phyloP scores from a whole-genome alignment of 2,329 filamentous ascomycete species.

The Atkinsonella hypoxylon region DNA sequence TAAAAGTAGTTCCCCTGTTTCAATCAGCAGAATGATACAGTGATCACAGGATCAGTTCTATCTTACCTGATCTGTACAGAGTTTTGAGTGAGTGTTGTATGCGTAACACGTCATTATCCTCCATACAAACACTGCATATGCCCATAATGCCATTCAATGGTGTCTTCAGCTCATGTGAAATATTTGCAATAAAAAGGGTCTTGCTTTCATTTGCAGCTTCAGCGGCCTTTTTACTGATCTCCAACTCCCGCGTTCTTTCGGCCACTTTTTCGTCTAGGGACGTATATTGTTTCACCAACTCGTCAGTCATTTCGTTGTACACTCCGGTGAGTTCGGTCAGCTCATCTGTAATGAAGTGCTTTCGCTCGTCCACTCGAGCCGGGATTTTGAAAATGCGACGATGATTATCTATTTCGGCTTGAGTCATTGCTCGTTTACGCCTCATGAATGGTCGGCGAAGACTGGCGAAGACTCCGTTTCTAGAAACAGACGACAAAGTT shows the following conservation, averaged over 20 bases:
- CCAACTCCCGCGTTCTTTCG: conserved; percentile 71
- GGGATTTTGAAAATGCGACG: conserved; percentile 69
- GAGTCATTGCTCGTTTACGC: conserved; percentile 17
- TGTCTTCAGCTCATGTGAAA: conserved; percentile 78
- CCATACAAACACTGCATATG: conserved; percentile 88
- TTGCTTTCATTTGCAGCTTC: conserved; percentile 96
- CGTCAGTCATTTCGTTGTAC: conserved; percentile 91
- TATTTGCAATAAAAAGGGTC: conserved; percentile 94
- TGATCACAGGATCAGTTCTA: neutral
- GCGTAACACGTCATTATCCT: conserved; percentile 66
- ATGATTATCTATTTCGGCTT: conserved; percentile 19
- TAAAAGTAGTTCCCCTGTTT: conserved; percentile 55
- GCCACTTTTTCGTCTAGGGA: conserved; percentile 74
- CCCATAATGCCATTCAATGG: conserved; percentile 92
- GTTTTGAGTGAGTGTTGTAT: conserved; percentile 78
- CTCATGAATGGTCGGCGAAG: conserved; percentile 26
- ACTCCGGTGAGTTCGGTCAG: conserved; percentile 70
- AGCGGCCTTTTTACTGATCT: conserved; percentile 81
- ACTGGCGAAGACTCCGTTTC: conserved; percentile 27
- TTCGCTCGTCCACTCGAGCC: conserved; percentile 63
- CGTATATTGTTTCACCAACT: conserved; percentile 76
- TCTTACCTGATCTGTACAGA: conserved; percentile 50
- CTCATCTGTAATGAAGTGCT: conserved; percentile 71
- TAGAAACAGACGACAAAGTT: conserved; percentile 32
- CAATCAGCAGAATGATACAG: neutral